Percentiles rank a stretch among this genome's conserved stretches.
Conservation (phyloP, 2,329 filamentous ascomycete genomes). For the Diaporthe eres region DNA sequence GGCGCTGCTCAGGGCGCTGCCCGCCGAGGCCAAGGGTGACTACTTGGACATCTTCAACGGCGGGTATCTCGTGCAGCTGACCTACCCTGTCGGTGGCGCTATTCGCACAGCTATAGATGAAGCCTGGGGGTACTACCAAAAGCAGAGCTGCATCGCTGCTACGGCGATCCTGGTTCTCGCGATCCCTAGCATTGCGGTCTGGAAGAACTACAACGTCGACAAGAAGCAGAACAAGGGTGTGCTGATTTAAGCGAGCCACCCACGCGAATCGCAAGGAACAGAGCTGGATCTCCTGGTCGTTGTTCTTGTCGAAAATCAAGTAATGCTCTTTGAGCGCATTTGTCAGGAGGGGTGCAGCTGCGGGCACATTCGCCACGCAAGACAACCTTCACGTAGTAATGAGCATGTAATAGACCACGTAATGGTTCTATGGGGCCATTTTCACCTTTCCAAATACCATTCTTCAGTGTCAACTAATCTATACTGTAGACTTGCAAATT, state of each 20-base stretch:
- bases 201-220: slow-evolving; percentile 56
- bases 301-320: background rate
- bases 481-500: background rate
- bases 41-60: slow-evolving; percentile 46
- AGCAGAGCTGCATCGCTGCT: slow-evolving; percentile 52
- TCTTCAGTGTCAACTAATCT: background rate
- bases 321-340: no score
- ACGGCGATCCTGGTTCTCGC: slow-evolving; percentile 51
- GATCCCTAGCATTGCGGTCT: slow-evolving; percentile 52
- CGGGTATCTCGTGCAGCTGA: slow-evolving; percentile 49
- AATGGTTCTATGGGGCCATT: background rate
- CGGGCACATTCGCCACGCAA: background rate
- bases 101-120: slow-evolving; percentile 52
- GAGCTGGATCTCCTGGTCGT: background rate
- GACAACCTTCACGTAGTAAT: background rate
- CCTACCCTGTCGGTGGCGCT: slow-evolving; percentile 49
- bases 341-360: background rate
- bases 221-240: slow-evolving; percentile 46
- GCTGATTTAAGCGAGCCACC: slow-evolving; percentile 26
- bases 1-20: slow-evolving; percentile 39
- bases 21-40: slow-evolving; percentile 45
- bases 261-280: no score
- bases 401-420: background rate
- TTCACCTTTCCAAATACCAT: background rate
- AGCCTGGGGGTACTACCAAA: slow-evolving; percentile 56